Evolutionary conservation across 371 early-diverging fungal genomes (phyloP).

Genomic region (Mucor racemosus): DNA sequence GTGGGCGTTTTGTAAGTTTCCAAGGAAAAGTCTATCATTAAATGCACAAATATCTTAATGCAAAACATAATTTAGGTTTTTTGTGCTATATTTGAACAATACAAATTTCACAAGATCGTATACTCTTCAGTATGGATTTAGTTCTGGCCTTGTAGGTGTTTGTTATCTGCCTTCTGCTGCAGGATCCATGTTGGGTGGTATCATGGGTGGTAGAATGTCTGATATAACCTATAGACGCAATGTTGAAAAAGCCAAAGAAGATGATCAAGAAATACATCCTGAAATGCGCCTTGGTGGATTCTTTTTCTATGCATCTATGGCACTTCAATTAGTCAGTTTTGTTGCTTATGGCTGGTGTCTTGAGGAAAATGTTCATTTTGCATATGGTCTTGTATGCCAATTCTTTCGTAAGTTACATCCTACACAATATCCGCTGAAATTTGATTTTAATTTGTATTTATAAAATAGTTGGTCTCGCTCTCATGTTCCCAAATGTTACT

Average conservation of each 20-base stretch:
- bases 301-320: slow-evolving; percentile 24
- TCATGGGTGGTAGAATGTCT: slow-evolving; percentile 41
- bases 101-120: slow-evolving; percentile 43
- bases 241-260: slow-evolving; percentile 27
- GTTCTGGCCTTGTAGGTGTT: slow-evolving; percentile 38
- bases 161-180: slow-evolving; percentile 41
- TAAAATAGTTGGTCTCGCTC: slow-evolving; percentile 34
- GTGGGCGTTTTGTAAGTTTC: slow-evolving; percentile 44
- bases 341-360: slow-evolving; percentile 51
- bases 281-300: slow-evolving; percentile 47
- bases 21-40: too few relatives aligned
- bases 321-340: slow-evolving; percentile 28
- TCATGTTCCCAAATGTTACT: slow-evolving; percentile 45
- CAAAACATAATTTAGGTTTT: slow-evolving; percentile 19
- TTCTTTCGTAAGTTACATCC: slow-evolving; percentile 36
- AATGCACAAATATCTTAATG: too few relatives aligned
- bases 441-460: background rate
- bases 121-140: slow-evolving; percentile 36
- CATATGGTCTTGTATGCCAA: slow-evolving; percentile 40
- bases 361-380: slow-evolving; percentile 44
- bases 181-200: slow-evolving; percentile 40
- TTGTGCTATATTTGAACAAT: slow-evolving; percentile 35
- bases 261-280: slow-evolving; percentile 25
- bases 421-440: too few relatives aligned
- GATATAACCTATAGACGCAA: slow-evolving; percentile 33